Base-by-base conservation (phyloP, 1,284 basidiomycete genomes). In the Ganoderma sp. region DNA sequence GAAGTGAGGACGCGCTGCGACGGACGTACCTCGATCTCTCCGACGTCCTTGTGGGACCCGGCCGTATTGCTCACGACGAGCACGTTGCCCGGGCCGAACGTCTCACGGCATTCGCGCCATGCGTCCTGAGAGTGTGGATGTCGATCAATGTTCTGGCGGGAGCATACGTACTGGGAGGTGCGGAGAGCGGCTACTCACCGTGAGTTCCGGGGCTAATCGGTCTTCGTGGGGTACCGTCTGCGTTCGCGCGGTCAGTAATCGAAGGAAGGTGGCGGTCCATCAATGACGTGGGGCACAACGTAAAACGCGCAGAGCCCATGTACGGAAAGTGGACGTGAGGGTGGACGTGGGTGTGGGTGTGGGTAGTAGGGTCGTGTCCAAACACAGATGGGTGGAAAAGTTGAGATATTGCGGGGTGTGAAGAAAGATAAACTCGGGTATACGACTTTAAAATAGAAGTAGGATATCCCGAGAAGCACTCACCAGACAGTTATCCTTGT, bases 401-500 rank as follows among this genome's bases (percentile, higher is more conserved):
- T 25, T 54, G 22, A 25, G 10, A n/a, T n/a, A 37, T 57, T 17
- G 19, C 14, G 56, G 25, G 22, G 17, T 54, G 25, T 54, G 48
- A n/a, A 52, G 9, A 25, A 52, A 10, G 7, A 14, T 25, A 1
- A 56, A 56, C 9, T 34, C 54, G 28, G 17, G 19, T 7, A 37
- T 9, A 12, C 4, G 19, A 17, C 10, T 37, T 34, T n/a, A 34
- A 39, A 22, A 10, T 15, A 17, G 10, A 43, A 15, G 39, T 43
- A 42, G 0, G 28, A 25, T 37, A 54, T 25, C 8, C 7, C 6
- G 25, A 6, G 48, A 14, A 50, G 42, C 12, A 81, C 89, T 45
- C 75, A 95, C 96, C 73, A 99, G 80, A 77, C 97, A 99, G 74
- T 99, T 99, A 79, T 99, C 97, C 82, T 98, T 99, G 87, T 99